phyloP scores from a whole-genome alignment of 345 rosid genomes.

The Rhizophora mangle region DNA sequence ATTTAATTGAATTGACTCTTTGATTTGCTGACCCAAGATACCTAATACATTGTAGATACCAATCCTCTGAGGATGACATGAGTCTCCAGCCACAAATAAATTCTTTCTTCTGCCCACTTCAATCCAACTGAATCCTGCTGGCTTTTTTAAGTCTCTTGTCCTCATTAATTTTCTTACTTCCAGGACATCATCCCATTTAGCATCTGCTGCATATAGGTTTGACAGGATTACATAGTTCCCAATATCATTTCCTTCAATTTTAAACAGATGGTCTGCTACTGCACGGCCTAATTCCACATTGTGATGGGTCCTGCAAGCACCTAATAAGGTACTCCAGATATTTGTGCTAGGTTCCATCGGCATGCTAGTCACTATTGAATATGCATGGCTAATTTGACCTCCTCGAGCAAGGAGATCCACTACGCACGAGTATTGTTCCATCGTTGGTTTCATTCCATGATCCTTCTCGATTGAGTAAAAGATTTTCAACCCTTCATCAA shows the following conservation, averaged over 20 bases:
- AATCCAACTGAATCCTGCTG: conserved; percentile 92
- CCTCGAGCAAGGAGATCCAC: conserved; percentile 90
- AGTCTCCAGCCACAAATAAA: conserved; percentile 72
- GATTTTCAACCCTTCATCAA: conserved; percentile 63
- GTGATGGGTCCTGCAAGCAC: conserved; percentile 67
- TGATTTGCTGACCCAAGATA: conserved; percentile 53
- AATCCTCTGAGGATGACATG: conserved; percentile 55
- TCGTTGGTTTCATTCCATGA: conserved; percentile 53
- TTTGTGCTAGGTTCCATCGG: conserved; percentile 61
- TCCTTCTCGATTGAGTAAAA: conserved; percentile 50
- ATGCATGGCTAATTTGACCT: conserved; percentile 71
- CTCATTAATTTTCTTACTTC: conserved; percentile 73
- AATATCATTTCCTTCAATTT: conserved; percentile 48
- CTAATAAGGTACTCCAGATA: conserved; percentile 70
- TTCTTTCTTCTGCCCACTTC: conserved; percentile 58
- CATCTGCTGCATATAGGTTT: conserved; percentile 83
- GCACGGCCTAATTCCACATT: conserved; percentile 57
- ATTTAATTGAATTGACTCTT: conserved; percentile 39
- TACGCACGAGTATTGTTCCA: conserved; percentile 70
- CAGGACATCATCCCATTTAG: conserved; percentile 71
- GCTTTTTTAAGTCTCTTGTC: conserved; percentile 61
- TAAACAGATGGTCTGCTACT: conserved; percentile 59
- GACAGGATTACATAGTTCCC: conserved; percentile 75
- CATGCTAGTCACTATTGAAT: conserved; percentile 53
- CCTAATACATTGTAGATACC: conserved; percentile 38